phyloP scores from a whole-genome alignment of 306 rosid genomes.

The Begonia masoniana region DNA sequence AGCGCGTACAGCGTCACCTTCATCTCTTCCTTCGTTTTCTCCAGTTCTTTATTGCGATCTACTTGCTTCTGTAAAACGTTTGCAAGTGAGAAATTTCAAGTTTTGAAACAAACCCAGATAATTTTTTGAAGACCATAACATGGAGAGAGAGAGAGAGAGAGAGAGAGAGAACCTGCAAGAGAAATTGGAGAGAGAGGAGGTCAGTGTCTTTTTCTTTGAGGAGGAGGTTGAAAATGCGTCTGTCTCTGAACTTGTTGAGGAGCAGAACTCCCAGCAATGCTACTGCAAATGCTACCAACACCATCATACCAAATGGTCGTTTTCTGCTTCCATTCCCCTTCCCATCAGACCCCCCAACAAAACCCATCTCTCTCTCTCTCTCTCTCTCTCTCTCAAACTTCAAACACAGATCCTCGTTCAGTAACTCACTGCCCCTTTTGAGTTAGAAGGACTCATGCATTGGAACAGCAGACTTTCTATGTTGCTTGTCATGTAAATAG shows the following conservation, averaged over 20 bases:
- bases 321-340: conserved; percentile 38
- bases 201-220: conserved; percentile 46
- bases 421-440: background rate
- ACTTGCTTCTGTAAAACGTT: conserved; percentile 37
- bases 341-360: conserved; percentile 18
- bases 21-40: conserved; percentile 51
- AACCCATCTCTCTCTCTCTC: conserved; percentile 24
- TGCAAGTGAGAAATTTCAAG: background rate
- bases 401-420: background rate
- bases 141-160: conserved; percentile 12
- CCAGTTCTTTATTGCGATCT: conserved; percentile 40
- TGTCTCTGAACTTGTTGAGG: conserved; percentile 72
- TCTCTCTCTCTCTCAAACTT: conserved; percentile 7
- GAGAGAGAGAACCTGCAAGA: conserved; percentile 37
- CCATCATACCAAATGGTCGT: conserved; percentile 34
- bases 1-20: conserved; percentile 34
- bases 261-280: conserved; percentile 76
- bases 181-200: conserved; percentile 48
- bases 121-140: background rate
- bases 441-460: background rate
- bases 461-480: background rate
- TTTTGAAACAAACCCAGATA: background rate
- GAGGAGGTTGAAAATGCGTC: conserved; percentile 59
- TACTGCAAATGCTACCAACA: conserved; percentile 59
- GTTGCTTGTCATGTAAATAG: conserved; percentile 71